Base-by-base conservation (phyloP, 192 early-diverging fungal species). In the Entomortierella parvispora region DNA sequence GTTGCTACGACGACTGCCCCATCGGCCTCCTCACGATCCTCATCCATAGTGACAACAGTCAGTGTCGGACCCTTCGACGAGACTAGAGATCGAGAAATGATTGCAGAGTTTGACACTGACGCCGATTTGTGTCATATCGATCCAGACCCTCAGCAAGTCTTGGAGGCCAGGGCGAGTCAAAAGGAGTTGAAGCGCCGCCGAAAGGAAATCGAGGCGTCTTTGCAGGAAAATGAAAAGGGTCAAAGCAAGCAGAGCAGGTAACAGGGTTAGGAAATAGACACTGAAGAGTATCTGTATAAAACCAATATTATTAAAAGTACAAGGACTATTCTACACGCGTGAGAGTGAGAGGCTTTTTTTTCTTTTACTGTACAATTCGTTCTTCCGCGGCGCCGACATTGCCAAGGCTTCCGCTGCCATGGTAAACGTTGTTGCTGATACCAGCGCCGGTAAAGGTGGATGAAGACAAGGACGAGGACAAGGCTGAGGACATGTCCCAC, bases 401-500 rank as follows among this genome's bases (percentile, higher is more conserved):
- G n/a, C n/a, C n/a, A n/a, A n/a, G n/a, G n/a, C n/a, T n/a, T n/a
- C n/a, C n/a, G n/a, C n/a, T n/a, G n/a, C n/a, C n/a, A n/a, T n/a
- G n/a, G n/a, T n/a, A n/a, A n/a, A n/a, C n/a, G n/a, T n/a, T n/a
- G n/a, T n/a, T n/a, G n/a, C n/a, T n/a, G 37, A 12, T 40, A 12
- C 37, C 57, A 12, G 8, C 23, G 43, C 8, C 37, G 58, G 17
- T 6, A 23, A 3, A 22, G 56, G 11, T 14, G n/a, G 37, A 1
- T 42, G 33, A 14, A 58, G 34, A 58, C 33, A n/a, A 4, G n/a
- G 25, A 20, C 34, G 42, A 15, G 55, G 6, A 6, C 31, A 20
- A 59, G 7, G 23, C 26, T 32, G 15, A 23, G 29, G 15, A 20
- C 23, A 14, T 11, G 22, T 59, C 67, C 74, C 74, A 77, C 74